Evolutionary conservation across 345 rosid species (phyloP).

Genomic region (Rhodamnia argentea): DNA sequence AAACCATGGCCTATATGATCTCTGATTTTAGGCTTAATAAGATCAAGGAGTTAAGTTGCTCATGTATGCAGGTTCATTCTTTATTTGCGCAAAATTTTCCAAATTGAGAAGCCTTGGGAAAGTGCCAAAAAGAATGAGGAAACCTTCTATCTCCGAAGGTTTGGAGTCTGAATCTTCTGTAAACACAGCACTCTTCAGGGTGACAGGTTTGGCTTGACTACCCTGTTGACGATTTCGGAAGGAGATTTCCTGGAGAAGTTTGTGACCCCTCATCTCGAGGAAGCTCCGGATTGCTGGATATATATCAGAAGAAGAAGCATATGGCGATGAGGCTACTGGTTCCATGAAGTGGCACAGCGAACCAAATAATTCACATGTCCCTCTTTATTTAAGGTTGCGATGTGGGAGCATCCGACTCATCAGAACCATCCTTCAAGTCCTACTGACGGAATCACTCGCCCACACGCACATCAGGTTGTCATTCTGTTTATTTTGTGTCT

Average conservation of each 20-base stretch:
- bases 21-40: not conserved
- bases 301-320: constrained; percentile 12
- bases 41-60: not conserved
- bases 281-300: constrained; percentile 5
- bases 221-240: not conserved
- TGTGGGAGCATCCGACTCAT: no score
- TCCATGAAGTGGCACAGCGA: not conserved
- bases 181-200: not conserved
- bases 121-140: not conserved
- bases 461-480: not conserved
- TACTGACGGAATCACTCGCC: no score
- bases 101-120: not conserved
- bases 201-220: not conserved
- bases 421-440: no score
- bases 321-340: not conserved
- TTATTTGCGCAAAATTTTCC: not conserved
- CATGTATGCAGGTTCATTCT: not conserved
- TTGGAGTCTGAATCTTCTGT: not conserved
- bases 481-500: not conserved
- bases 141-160: not conserved
- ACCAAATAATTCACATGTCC: not conserved
- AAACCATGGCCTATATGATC: not conserved
- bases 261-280: not conserved
- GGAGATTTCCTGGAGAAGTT: constrained; percentile 3
- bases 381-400: not conserved